These are phyloP conservation scores for Pseudomonodictys pantanalensis DNA, from an alignment of 495 filamentous ascomycete species.

Conservation along the genomic window DNA sequence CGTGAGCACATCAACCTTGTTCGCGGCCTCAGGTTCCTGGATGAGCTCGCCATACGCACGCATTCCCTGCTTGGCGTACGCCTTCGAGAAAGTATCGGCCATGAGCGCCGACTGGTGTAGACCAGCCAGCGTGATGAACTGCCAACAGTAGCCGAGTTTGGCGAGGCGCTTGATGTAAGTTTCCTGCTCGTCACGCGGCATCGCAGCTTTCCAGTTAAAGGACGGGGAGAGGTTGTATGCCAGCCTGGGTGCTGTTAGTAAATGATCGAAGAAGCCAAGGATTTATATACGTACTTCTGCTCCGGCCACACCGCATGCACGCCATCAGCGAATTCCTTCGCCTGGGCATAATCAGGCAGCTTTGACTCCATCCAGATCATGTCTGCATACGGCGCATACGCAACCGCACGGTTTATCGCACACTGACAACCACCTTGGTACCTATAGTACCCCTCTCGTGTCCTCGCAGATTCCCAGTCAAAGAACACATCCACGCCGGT, in stretches of 20 bases:
- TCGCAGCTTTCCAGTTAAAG: conserved; percentile 99
- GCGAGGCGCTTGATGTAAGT: conserved; percentile 93
- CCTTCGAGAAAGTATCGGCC: conserved; percentile 79
- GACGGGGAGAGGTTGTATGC: conserved; percentile 97
- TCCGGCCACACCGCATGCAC: conserved; percentile 94
- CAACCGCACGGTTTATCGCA: conserved; percentile 84
- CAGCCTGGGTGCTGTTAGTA: conserved; percentile 54
- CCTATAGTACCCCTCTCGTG: conserved; percentile 91
- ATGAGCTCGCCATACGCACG: conserved; percentile 93
- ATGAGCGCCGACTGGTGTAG: conserved; percentile 93
- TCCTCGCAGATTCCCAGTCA: conserved; percentile 89
- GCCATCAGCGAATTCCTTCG: conserved; percentile 89
- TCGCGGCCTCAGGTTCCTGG: conserved; percentile 95
- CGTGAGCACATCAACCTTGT: conserved; percentile 86
- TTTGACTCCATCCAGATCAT: conserved; percentile 99
- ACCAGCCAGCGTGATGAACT: conserved; percentile 99
- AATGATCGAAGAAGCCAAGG: background rate
- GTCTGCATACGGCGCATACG: conserved; percentile 92
- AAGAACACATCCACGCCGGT: conserved; percentile 82
- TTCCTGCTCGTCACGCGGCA: conserved; percentile 88
- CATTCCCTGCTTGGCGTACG: conserved; percentile 82
- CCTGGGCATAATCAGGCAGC: conserved; percentile 86
- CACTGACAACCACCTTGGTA: conserved; percentile 89
- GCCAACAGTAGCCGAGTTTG: conserved; percentile 92
- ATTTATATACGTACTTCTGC: conserved; percentile 71